Conservation (phyloP, 257 asterid species). For the Misopates orontium region DNA sequence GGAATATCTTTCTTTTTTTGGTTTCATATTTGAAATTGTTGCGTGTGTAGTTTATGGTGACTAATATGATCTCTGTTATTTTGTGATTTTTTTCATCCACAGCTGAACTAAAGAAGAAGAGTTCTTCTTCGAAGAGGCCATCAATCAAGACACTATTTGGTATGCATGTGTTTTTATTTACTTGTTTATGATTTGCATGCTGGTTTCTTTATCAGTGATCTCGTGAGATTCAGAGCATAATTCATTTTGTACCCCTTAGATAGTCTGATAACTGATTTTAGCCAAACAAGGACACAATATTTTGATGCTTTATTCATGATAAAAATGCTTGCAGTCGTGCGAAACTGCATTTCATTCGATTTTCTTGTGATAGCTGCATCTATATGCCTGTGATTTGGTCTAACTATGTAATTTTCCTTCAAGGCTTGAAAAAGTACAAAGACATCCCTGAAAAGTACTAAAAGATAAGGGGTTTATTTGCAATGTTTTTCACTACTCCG, state of each 20-base stretch:
- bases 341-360: too few species aligned
- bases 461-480: too few species aligned
- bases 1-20: not conserved
- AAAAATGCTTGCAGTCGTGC: too few species aligned
- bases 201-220: not conserved
- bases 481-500: too few species aligned
- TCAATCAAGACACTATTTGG: conserved; percentile 87
- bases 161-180: conserved; percentile 34
- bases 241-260: not conserved
- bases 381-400: not conserved
- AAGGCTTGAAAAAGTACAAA: too few species aligned
- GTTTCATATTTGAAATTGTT: conserved; percentile 17
- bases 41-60: conserved; percentile 8
- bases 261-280: too few species aligned
- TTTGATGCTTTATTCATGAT: too few species aligned
- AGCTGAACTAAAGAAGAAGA: conserved; percentile 96
- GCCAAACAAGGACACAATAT: too few species aligned
- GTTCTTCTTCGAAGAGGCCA: conserved; percentile 71
- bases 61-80: conserved; percentile 28
- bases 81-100: conserved; percentile 28
- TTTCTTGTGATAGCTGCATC: too few species aligned
- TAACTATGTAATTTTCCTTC: too few species aligned
- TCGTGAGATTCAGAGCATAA: not conserved
- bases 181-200: not conserved
- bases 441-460: too few species aligned